Evolutionary conservation across 2,329 filamentous ascomycete species (phyloP), one percentile per base, ranked within the genome.

Genomic region (Colletotrichum musae): DNA sequence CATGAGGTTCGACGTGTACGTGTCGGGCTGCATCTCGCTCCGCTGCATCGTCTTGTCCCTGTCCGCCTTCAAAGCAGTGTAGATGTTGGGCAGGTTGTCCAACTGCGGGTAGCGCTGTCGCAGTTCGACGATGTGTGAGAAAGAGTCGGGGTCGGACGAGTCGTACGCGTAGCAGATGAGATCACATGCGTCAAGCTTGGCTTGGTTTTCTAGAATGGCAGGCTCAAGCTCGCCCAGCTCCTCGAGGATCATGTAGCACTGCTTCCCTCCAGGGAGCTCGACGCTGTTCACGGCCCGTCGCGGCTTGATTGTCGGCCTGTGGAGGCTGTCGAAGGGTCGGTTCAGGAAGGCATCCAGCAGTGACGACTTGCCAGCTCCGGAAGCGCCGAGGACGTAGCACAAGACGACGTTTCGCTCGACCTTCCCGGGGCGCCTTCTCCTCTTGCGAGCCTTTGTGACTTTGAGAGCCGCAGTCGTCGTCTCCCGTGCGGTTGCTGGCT

Each of bases 31-130:
- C 72, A 92, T 84, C 79, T 97, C 94, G 70, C 93, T 93, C 68
- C 96, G 89, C 81, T 99, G 96, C n/a, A 94, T 98, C 4, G 95
- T 97, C 80, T 97, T 97, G 80, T 99, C 96, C 73, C 93, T 90
- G 80, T 99, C 96, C 3, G 96, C 96, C 81, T 99, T 99, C 68
- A 98, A 85, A 0, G 95, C 96, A 1, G 94, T 94, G 78, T 97
- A 99, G 7, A 99, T 92, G 9, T 94, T 92, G 0, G 96, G 96
- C 32, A 99, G 84, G n/a, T 94, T 91, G 77, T 97, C 93, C 2
- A 99, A 87, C 64, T 96, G 92, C 0, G 94, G 91, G 73, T 95
- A 93, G 75, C 91, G 93, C 64, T 89, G 87, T 51, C 95, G 91
- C 57, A 98, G 85, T 18, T 93, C 88, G 45, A 95, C 93, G 61